Base-by-base conservation (phyloP, 1,284 basidiomycete genomes). In the Pseudozyma thailandica region DNA sequence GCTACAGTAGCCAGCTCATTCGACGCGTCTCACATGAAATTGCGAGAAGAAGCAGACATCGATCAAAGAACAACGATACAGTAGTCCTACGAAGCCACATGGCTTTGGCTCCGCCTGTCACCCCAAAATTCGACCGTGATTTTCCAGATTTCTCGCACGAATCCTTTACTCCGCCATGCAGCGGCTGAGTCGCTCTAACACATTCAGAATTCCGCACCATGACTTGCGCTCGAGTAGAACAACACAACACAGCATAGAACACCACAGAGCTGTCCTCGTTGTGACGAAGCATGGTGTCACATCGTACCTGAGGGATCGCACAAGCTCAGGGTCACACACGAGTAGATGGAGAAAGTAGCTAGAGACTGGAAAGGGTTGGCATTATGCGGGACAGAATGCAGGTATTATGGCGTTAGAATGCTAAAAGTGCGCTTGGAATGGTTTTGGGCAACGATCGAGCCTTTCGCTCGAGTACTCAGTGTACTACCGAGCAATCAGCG, bases 321-420 rank as follows among this genome's bases (percentile, higher is more conserved):
- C 35, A 38, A 12, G n/a, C n/a, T 10, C 35, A 18, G n/a, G n/a
- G 23, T 20, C 38, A 23, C 21, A 41, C 18, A 28, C 6, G 33
- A 20, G 15, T n/a, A 10, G n/a, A 13, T 33, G 12, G 20, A 26
- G 16, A 39, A 23, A n/a, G 15, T 46, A 45, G 43, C 51, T 46
- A n/a, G 21, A 28, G 26, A 43, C 41, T 27, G 37, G 37, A 35
- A 20, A 51, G 43, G 41, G 6, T 52, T 63, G 60, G 60, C 53
- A 62, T 62, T 55, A 23, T 46, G 33, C n/a, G 26, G 27, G 38
- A 47, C 52, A 55, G 43, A 51, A 55, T 62, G 59, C 59, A 62
- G 59, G 59, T 62, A 62, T 62, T 54, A 50, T 39, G 41, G 58
- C 47, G 44, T 31, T 13, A 49, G 21, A 18, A 39, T 52, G 57